Evolutionary conservation across 1,284 basidiomycete species (phyloP).

Genomic region (Phellopilus nigrolimitatus): DNA sequence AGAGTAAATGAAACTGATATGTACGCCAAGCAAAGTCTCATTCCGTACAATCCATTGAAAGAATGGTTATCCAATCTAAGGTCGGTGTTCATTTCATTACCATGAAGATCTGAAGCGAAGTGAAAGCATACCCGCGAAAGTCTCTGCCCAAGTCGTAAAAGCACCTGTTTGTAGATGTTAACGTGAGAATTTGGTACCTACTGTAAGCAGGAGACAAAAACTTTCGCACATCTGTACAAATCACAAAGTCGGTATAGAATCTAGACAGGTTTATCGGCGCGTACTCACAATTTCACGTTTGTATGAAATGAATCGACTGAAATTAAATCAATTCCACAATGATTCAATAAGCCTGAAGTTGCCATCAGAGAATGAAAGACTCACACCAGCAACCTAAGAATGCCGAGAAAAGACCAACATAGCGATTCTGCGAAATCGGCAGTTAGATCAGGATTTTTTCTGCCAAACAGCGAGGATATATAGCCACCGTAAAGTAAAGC

Average conservation of each 20-base stretch:
- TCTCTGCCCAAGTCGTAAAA: not conserved
- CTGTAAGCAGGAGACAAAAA: too few species aligned
- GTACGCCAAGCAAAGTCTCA: not conserved
- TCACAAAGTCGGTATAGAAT: too few species aligned
- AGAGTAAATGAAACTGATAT: not conserved
- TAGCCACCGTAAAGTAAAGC: not conserved
- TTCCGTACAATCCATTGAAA: conserved; percentile 3
- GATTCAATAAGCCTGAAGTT: too few species aligned
- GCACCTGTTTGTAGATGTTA: not conserved
- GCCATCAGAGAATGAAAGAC: not conserved
- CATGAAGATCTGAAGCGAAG: not conserved
- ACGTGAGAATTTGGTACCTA: not conserved
- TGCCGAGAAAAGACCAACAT: conserved; percentile 1
- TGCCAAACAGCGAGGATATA: not conserved
- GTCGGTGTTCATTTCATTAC: not conserved
- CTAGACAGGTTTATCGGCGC: too few species aligned
- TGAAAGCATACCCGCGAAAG: not conserved
- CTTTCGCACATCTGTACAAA: not conserved
- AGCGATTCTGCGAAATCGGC: conserved; percentile 1
- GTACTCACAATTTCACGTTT: not conserved
- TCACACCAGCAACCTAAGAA: conserved; percentile 1
- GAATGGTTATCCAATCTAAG: conserved; percentile 8
- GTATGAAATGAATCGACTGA: not conserved
- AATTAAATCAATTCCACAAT: not conserved
- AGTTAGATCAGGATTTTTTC: not conserved